Conservation (phyloP, 2,329 filamentous ascomycete species). For the Botryosphaeria dothidea region DNA sequence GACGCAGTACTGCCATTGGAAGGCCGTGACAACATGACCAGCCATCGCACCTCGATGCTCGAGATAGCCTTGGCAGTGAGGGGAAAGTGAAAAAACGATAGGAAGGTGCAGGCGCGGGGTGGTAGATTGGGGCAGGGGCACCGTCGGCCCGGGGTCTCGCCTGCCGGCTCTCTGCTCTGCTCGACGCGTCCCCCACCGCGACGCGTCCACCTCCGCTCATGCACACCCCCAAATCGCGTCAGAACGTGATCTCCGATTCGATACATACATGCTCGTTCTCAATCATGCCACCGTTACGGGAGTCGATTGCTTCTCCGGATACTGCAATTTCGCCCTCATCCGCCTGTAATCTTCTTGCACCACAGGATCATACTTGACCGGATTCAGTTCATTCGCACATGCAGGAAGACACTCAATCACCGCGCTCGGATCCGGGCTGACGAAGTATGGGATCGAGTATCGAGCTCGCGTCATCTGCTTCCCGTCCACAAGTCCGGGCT, state of each 20-base stretch:
- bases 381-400: not conserved
- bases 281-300: not conserved
- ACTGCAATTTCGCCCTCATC: conserved; percentile 19
- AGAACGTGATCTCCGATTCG: too few species aligned
- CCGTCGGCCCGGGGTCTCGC: not conserved
- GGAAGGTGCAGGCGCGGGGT: not conserved
- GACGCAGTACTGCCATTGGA: not conserved
- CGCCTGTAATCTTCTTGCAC: conserved; percentile 18
- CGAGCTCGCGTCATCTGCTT: conserved; percentile 50
- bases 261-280: not conserved
- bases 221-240: too few species aligned
- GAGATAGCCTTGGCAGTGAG: not conserved
- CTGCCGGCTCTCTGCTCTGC: not conserved
- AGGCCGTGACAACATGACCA: too few species aligned
- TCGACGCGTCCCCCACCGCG: not conserved
- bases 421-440: conserved; percentile 51
- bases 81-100: not conserved
- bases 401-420: conserved; percentile 45
- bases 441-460: conserved; percentile 64
- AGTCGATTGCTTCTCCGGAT: not conserved
- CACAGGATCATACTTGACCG: conserved; percentile 17
- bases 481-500: conserved; percentile 25
- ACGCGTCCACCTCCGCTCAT: not conserved
- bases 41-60: too few species aligned
- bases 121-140: not conserved